phyloP scores from a whole-genome alignment of 2,329 filamentous ascomycete species.

The Trichoderma atrobrunneum region DNA sequence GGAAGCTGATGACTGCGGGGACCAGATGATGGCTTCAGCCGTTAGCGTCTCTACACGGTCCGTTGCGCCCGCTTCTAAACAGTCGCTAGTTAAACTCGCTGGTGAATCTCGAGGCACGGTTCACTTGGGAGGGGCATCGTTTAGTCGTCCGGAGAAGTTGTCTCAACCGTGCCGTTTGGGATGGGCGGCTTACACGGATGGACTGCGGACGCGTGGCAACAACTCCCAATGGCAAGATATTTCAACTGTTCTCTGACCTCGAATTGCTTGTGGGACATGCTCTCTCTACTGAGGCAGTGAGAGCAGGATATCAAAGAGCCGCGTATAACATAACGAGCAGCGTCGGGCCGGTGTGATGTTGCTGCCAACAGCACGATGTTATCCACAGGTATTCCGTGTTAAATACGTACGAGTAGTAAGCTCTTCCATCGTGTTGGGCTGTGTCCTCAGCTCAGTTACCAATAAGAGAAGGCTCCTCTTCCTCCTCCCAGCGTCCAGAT shows the following conservation, averaged over 20 bases:
- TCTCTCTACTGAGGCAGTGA: not conserved
- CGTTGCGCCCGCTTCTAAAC: slow-evolving; percentile 18
- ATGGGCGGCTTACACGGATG: not conserved
- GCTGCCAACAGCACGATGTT: not conserved
- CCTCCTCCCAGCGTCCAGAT: not conserved
- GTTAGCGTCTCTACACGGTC: slow-evolving; percentile 18
- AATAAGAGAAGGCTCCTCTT: not conserved
- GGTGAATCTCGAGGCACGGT: slow-evolving; percentile 4
- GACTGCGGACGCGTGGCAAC: not conserved
- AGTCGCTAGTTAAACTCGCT: not conserved
- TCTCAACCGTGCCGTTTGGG: not conserved
- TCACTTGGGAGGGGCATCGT: not conserved
- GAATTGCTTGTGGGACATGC: not conserved
- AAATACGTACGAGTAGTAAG: not conserved
- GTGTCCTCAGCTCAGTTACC: not conserved
- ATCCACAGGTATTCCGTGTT: not conserved
- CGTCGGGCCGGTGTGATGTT: not conserved
- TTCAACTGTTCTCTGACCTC: not conserved
- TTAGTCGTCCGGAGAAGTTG: not conserved
- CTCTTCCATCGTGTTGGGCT: not conserved
- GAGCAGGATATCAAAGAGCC: not conserved
- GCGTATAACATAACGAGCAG: not conserved
- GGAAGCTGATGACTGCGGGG: slow-evolving; percentile 17
- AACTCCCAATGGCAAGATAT: not conserved
- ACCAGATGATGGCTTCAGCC: slow-evolving; percentile 11